phyloP scores from a whole-genome alignment of 306 rosid species.

The Cucurbita pepo region DNA sequence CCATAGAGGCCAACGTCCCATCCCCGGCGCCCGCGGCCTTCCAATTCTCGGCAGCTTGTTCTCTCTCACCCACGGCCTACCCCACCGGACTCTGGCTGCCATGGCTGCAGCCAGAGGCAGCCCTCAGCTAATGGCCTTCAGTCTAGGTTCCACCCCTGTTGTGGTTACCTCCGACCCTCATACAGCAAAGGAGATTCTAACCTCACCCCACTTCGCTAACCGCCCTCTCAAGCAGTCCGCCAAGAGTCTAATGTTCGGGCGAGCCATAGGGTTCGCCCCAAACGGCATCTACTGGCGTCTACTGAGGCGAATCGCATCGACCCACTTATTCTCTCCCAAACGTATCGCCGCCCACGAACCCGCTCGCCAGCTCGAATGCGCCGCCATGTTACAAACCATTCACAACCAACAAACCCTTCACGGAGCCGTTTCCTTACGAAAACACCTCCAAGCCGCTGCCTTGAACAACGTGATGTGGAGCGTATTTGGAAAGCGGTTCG shows the following conservation, averaged over 20 bases:
- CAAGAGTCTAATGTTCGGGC: conserved; percentile 26
- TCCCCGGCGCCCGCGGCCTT: conserved; percentile 25
- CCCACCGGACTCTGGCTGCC: conserved; percentile 33
- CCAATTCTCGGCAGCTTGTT: conserved; percentile 32
- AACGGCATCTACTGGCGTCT: conserved; percentile 42
- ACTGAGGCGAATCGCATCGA: conserved; percentile 26
- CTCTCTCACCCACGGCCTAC: conserved; percentile 23
- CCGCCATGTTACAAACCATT: conserved; percentile 18
- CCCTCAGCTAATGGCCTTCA: conserved; percentile 34
- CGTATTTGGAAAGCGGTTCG: conserved; percentile 32
- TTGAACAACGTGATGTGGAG: conserved; percentile 34
- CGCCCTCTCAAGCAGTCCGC: conserved; percentile 44
- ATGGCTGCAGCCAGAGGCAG: conserved; percentile 14
- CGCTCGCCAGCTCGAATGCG: conserved; percentile 26
- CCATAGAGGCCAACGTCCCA: conserved; percentile 12
- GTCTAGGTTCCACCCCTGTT: conserved; percentile 37
- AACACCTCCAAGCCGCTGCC: conserved; percentile 26
- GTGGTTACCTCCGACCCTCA: conserved; percentile 31
- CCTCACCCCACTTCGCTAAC: conserved; percentile 34
- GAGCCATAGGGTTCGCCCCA: conserved; percentile 54
- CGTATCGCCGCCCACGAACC: conserved; percentile 29
- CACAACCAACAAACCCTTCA: not conserved
- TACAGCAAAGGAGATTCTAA: conserved; percentile 28
- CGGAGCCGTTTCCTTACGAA: conserved; percentile 6
- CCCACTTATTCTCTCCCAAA: conserved; percentile 35